Conservation (phyloP, 495 filamentous ascomycete species). For the Evansstolkia leycettana region DNA sequence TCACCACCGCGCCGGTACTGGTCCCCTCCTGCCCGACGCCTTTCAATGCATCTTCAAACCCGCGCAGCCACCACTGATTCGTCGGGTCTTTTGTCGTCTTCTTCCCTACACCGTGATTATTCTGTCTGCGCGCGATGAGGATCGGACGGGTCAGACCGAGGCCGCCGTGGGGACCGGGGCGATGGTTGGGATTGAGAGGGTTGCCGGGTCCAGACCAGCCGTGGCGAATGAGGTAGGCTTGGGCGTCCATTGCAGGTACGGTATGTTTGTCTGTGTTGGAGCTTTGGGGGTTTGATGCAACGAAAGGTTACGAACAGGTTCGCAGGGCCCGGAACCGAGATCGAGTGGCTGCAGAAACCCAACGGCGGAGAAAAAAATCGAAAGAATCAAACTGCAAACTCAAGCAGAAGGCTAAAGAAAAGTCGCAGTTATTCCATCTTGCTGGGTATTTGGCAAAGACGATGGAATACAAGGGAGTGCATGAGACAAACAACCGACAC, state of each 20-base stretch:
- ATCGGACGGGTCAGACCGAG: slow-evolving; percentile 58
- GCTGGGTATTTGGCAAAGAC: too few relatives aligned
- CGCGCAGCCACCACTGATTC: slow-evolving; percentile 71
- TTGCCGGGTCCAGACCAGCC: slow-evolving; percentile 71
- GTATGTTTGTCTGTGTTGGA: background rate
- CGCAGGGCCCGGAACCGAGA: too few relatives aligned
- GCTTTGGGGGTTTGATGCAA: background rate
- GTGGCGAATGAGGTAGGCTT: slow-evolving; percentile 59
- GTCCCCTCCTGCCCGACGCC: slow-evolving; percentile 40
- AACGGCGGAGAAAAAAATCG: too few relatives aligned
- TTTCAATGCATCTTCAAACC: slow-evolving; percentile 68
- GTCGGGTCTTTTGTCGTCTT: slow-evolving; percentile 44
- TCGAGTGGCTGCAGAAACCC: too few relatives aligned
- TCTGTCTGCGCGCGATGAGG: slow-evolving; percentile 53
- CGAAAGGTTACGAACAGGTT: too few relatives aligned
- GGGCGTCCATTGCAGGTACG: slow-evolving; percentile 45
- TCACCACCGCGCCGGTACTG: slow-evolving; percentile 6
- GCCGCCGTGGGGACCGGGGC: slow-evolving; percentile 43
- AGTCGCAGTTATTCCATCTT: too few relatives aligned
- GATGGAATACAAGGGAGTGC: too few relatives aligned
- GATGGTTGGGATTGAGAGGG: slow-evolving; percentile 55
- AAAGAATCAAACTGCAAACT: too few relatives aligned
- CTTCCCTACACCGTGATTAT: slow-evolving; percentile 60
- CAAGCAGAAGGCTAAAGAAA: too few relatives aligned
- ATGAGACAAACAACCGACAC: too few relatives aligned